Evolutionary conservation across 1,284 basidiomycete genomes (phyloP).

Genomic region (Fereydounia khargensis): DNA sequence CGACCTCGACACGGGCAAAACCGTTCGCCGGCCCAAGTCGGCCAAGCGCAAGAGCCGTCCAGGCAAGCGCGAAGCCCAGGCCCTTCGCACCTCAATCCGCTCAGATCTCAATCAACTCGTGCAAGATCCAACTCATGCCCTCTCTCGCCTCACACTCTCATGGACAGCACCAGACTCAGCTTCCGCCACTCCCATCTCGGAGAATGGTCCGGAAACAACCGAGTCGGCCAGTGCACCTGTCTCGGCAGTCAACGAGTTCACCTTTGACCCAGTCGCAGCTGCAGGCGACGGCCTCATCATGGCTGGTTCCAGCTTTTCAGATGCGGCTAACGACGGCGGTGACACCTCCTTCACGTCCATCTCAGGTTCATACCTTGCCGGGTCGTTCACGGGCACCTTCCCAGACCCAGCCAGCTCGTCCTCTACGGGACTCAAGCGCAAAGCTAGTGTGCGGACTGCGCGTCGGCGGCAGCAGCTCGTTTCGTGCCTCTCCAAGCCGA

Average conservation of each 20-base stretch:
- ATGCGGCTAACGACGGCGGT: slow-evolving; percentile 5
- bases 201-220: slow-evolving; percentile 1
- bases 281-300: slow-evolving; percentile 47
- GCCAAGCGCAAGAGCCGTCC: slow-evolving; percentile 12
- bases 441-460: slow-evolving; percentile 28
- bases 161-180: slow-evolving; percentile 12
- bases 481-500: slow-evolving; percentile 33
- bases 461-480: slow-evolving; percentile 39
- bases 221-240: slow-evolving; percentile 13
- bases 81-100: slow-evolving; percentile 13
- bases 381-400: too few species aligned
- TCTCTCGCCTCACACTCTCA: slow-evolving; percentile 16
- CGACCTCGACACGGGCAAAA: slow-evolving; percentile 25
- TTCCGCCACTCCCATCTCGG: slow-evolving; percentile 3
- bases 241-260: slow-evolving; percentile 17
- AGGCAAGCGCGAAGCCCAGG: slow-evolving; percentile 20
- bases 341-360: neutral
- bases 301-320: slow-evolving; percentile 25
- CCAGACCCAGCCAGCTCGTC: too few species aligned
- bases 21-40: slow-evolving; percentile 6
- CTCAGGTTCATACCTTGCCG: neutral
- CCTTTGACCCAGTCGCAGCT: slow-evolving; percentile 46
- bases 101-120: slow-evolving; percentile 17
- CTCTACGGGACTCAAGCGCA: slow-evolving; percentile 5
- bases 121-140: slow-evolving; percentile 24